Evolutionary conservation across 768 basidiomycete genomes (phyloP).

Genomic region (Ramaria sp.): DNA sequence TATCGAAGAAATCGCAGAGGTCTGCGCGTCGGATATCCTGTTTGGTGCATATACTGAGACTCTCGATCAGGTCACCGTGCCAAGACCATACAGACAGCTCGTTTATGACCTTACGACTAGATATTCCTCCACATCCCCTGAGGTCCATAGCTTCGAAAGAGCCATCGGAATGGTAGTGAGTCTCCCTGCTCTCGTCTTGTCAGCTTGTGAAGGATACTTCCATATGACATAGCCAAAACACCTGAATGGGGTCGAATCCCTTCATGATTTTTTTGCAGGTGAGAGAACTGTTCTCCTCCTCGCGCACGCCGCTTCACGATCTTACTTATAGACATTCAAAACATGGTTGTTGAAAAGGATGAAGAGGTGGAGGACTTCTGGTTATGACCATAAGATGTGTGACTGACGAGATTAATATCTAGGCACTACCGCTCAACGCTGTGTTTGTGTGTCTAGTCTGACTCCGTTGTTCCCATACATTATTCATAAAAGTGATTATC

Average conservation of each 20-base stretch:
- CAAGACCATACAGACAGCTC: constrained; percentile 44
- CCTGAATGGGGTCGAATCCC: constrained; percentile 43
- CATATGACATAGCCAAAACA: constrained; percentile 31
- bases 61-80: constrained; percentile 44
- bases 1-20: constrained; percentile 65
- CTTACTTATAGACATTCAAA: constrained; percentile 35
- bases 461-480: neutral
- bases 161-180: constrained; percentile 33
- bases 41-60: neutral
- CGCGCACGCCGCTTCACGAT: constrained; percentile 13
- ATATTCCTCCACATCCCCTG: constrained; percentile 32
- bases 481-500: neutral
- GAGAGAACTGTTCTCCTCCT: neutral
- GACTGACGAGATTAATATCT: constrained; percentile 10
- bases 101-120: constrained; percentile 32
- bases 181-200: neutral
- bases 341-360: constrained; percentile 47
- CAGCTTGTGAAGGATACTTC: neutral
- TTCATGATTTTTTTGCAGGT: constrained; percentile 48
- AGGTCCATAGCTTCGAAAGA: constrained; percentile 34
- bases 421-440: neutral
- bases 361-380: constrained; percentile 33
- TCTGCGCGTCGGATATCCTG: constrained; percentile 11
- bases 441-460: constrained; percentile 11
- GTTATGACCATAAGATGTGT: neutral